Conservation (phyloP, 208 protist genomes). For the Vickermania ingenoplastis region DNA sequence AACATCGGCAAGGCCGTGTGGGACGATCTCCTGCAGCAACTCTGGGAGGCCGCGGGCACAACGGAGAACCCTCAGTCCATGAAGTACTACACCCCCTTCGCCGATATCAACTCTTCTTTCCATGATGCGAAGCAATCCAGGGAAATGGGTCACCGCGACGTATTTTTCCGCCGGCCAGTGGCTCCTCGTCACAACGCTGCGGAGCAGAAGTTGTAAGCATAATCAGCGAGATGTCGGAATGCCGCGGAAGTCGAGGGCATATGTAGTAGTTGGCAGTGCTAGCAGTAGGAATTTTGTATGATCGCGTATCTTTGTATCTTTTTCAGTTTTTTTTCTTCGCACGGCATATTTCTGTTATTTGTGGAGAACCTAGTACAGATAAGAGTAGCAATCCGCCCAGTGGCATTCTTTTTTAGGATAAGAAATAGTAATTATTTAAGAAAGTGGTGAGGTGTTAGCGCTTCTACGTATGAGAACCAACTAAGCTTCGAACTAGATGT, state of each 20-base stretch:
- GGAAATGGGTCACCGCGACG: constrained; percentile 81
- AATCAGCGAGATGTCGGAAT: not conserved
- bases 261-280: not conserved
- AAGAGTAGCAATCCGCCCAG: no score
- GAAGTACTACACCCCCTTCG: constrained; percentile 89
- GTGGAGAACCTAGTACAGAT: no score
- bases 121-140: constrained; percentile 76
- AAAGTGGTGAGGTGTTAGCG: no score
- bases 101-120: constrained; percentile 70
- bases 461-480: no score
- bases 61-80: constrained; percentile 84
- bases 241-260: no score
- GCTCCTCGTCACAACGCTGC: constrained; percentile 75
- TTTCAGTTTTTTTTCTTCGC: no score
- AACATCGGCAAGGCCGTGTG: constrained; percentile 78
- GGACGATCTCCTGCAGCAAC: constrained; percentile 81
- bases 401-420: no score
- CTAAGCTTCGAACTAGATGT: no score
- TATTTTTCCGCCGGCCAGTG: constrained; percentile 81
- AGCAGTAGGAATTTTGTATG: no score
- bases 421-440: no score
- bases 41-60: constrained; percentile 74
- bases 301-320: no score
- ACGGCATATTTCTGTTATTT: no score
- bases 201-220: constrained; percentile 24